These are phyloP conservation scores for Fusarium nisikadoi DNA, from an alignment of 2,329 filamentous ascomycete genomes.

Conservation along the genomic window DNA sequence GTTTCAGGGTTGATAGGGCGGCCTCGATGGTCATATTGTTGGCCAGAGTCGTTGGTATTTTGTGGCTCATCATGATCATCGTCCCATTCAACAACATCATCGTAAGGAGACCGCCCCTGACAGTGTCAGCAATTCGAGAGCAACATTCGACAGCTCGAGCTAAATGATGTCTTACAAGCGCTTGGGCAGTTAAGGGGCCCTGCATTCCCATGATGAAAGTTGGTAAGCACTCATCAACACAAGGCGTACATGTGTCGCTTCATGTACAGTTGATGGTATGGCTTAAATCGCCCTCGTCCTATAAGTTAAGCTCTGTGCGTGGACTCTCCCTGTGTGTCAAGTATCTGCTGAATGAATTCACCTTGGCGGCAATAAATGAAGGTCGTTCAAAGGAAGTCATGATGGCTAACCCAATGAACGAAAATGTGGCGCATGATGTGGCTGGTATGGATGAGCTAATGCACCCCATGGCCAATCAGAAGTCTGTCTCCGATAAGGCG, in stretches of 20 bases:
- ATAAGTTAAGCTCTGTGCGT: background rate
- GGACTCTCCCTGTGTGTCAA: background rate
- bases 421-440: slow-evolving; percentile 7
- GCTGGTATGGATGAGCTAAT: slow-evolving; percentile 24
- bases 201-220: slow-evolving; percentile 61
- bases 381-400: slow-evolving; percentile 21
- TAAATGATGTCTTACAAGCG: slow-evolving; percentile 56
- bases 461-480: slow-evolving; percentile 20
- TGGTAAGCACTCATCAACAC: slow-evolving; percentile 9
- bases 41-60: slow-evolving; percentile 44
- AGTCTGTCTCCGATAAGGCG: slow-evolving; percentile 3
- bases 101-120: slow-evolving; percentile 69
- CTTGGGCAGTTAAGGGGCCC: slow-evolving; percentile 66
- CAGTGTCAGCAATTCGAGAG: slow-evolving; percentile 7
- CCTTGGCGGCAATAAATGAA: background rate
- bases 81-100: slow-evolving; percentile 64
- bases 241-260: background rate
- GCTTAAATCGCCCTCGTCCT: background rate
- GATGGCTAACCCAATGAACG: slow-evolving; percentile 9
- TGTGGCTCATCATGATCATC: slow-evolving; percentile 46
- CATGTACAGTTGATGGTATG: background rate
- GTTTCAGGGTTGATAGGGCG: slow-evolving; percentile 66
- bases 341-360: background rate
- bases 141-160: background rate
- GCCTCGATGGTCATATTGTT: slow-evolving; percentile 66